phyloP scores from a whole-genome alignment of 129 eudicot species.

The Flaveria brownii region DNA sequence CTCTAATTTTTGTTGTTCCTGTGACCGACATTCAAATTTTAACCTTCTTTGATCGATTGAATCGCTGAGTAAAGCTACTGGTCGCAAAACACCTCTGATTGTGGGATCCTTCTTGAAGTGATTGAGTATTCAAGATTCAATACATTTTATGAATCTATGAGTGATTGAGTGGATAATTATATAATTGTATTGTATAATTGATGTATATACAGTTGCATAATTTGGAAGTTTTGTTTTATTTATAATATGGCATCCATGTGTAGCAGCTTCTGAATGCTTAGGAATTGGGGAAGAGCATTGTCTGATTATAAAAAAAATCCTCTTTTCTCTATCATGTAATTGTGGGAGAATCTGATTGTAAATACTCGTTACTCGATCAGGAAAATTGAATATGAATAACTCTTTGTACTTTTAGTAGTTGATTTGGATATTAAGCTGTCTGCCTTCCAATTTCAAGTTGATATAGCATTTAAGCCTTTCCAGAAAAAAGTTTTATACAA shows the following conservation, averaged over 20 bases:
- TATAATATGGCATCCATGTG: too few species aligned
- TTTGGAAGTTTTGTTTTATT: background rate
- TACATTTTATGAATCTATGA: background rate
- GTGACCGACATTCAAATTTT: too few species aligned
- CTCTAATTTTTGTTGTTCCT: too few species aligned
- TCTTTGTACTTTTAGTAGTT: background rate
- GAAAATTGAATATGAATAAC: background rate
- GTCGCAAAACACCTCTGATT: too few species aligned
- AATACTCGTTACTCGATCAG: background rate
- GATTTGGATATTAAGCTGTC: slow-evolving; percentile 6
- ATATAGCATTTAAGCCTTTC: background rate
- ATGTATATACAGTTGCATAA: slow-evolving; percentile 1
- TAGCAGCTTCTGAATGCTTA: too few species aligned
- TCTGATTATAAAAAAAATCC: too few species aligned
- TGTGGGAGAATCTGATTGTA: background rate
- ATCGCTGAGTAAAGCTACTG: too few species aligned
- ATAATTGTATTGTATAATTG: background rate
- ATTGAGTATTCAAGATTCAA: background rate
- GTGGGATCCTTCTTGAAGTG: too few species aligned
- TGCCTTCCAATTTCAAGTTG: slow-evolving; percentile 1
- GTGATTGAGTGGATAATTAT: background rate
- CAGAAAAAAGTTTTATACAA: background rate
- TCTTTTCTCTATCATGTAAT: background rate
- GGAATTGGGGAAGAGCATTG: too few species aligned
- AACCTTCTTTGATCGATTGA: too few species aligned